These are phyloP conservation scores for Tetrahymena borealis DNA, from an alignment of 73 alveolate genomes.

Conservation along the genomic window DNA sequence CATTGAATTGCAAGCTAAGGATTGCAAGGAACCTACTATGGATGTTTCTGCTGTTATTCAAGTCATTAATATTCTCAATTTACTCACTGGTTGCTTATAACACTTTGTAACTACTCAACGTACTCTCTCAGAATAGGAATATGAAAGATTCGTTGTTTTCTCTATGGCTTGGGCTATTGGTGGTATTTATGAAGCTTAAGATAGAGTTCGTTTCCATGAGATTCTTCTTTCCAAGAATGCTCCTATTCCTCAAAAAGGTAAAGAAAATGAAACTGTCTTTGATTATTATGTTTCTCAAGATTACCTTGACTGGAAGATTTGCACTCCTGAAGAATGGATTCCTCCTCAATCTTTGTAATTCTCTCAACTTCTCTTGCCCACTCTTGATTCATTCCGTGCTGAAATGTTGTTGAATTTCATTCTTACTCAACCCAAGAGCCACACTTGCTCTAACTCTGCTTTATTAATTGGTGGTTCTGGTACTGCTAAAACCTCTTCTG, in stretches of 20 bases:
- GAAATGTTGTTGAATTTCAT: conserved; percentile 91
- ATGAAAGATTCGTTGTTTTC: conserved; percentile 84
- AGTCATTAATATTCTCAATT: conserved; percentile 57
- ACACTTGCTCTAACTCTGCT: conserved; percentile 29
- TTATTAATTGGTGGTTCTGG: conserved; percentile 95
- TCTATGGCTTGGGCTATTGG: conserved; percentile 97
- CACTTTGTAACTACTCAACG: conserved; percentile 67
- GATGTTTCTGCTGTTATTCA: conserved; percentile 56
- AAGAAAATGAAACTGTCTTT: conserved; percentile 85
- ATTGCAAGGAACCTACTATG: conserved; percentile 68
- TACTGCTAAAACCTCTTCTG: conserved; percentile 99
- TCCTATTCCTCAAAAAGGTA: conserved; percentile 84
- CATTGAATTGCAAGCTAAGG: conserved; percentile 23
- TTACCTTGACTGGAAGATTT: conserved; percentile 73
- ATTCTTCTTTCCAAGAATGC: conserved; percentile 86
- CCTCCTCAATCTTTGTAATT: conserved; percentile 89
- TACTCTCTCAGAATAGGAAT: conserved; percentile 58
- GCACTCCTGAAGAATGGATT: conserved; percentile 62
- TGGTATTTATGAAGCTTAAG: conserved; percentile 97
- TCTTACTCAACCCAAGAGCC: conserved; percentile 79
- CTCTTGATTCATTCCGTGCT: conserved; percentile 99
- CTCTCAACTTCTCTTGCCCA: conserved; percentile 98
- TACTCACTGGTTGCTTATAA: conserved; percentile 64
- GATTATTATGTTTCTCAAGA: conserved; percentile 89
- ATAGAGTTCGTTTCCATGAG: conserved; percentile 93